Percentiles rank a stretch among this genome's conserved stretches.
Conservation (phyloP, 371 early-diverging fungal species). For the Capillidium heterosporum region DNA sequence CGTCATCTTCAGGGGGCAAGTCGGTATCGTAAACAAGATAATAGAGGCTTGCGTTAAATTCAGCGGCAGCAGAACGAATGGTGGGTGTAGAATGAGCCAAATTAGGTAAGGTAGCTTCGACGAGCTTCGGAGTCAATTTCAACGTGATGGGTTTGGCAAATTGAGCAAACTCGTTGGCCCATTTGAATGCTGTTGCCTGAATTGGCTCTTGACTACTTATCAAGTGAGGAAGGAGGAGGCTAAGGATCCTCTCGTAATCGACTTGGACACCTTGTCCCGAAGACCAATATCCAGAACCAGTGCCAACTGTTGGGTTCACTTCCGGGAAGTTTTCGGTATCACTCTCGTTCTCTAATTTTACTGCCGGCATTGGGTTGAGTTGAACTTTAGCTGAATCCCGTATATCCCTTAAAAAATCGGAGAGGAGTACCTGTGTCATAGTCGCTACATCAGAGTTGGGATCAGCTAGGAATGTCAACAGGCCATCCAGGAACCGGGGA, state of each 20-base stretch:
- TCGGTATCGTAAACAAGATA: not conserved
- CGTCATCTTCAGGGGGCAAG: not conserved
- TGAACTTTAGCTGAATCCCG: slow-evolving; percentile 50
- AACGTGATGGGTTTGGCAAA: slow-evolving; percentile 60
- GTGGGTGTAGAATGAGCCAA: slow-evolving; percentile 35
- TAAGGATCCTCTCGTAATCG: slow-evolving; percentile 55
- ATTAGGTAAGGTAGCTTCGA: slow-evolving; percentile 58
- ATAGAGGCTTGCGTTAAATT: not conserved
- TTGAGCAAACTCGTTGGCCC: slow-evolving; percentile 70
- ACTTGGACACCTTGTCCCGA: slow-evolving; percentile 58
- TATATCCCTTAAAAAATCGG: slow-evolving; percentile 64
- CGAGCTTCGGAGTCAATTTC: slow-evolving; percentile 48
- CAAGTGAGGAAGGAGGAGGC: slow-evolving; percentile 63
- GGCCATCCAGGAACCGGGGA: slow-evolving; percentile 75
- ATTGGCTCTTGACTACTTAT: slow-evolving; percentile 61
- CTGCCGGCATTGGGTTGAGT: slow-evolving; percentile 19
- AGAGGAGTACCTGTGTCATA: slow-evolving; percentile 38
- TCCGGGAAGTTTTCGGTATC: not conserved
- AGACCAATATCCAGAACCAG: slow-evolving; percentile 32
- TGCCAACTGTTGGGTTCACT: slow-evolving; percentile 17
- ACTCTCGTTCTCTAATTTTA: slow-evolving; percentile 1
- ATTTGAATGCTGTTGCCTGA: slow-evolving; percentile 64
- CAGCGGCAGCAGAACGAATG: not conserved
- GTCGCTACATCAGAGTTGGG: slow-evolving; percentile 64
- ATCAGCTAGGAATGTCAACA: slow-evolving; percentile 69